These are phyloP conservation scores for Gaeumannomyces sp. DNA, from an alignment of 2,329 filamentous ascomycete species.

Conservation along the genomic window DNA sequence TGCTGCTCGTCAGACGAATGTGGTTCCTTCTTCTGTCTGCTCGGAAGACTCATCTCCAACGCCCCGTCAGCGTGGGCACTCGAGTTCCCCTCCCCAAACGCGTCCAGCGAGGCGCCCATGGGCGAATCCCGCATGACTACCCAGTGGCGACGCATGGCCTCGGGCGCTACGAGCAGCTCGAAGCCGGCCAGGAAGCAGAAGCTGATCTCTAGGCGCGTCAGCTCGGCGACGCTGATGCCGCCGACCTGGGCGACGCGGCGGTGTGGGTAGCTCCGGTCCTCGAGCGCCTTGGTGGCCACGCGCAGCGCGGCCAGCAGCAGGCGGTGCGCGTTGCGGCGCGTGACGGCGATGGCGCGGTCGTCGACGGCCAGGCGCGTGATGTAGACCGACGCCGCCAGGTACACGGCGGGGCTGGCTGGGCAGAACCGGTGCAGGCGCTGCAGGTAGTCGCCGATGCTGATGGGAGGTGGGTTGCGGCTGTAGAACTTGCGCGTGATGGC, in stretches of 20 bases:
- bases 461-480: constrained; percentile 78
- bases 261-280: constrained; percentile 85
- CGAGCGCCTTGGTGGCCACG: constrained; percentile 90
- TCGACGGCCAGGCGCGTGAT: constrained; percentile 76
- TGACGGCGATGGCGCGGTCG: constrained; percentile 74
- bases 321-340: constrained; percentile 77
- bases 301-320: constrained; percentile 76
- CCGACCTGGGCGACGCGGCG: constrained; percentile 79
- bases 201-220: constrained; percentile 81
- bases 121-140: constrained; percentile 44
- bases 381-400: constrained; percentile 82
- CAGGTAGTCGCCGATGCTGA: constrained; percentile 78
- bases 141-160: constrained; percentile 58
- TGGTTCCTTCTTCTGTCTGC: constrained; percentile 6
- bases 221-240: constrained; percentile 74
- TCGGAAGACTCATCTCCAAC: constrained; percentile 14
- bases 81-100: constrained; percentile 14
- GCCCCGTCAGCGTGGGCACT: constrained; percentile 16
- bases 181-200: constrained; percentile 86
- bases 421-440: constrained; percentile 83
- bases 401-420: constrained; percentile 89
- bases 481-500: constrained; percentile 91
- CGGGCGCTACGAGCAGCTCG: constrained; percentile 60
- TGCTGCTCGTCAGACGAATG: background rate
- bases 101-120: constrained; percentile 11